These are phyloP conservation scores for Thermothielavioides terrestris DNA, from an alignment of 495 filamentous ascomycete genomes.

Conservation along the genomic window DNA sequence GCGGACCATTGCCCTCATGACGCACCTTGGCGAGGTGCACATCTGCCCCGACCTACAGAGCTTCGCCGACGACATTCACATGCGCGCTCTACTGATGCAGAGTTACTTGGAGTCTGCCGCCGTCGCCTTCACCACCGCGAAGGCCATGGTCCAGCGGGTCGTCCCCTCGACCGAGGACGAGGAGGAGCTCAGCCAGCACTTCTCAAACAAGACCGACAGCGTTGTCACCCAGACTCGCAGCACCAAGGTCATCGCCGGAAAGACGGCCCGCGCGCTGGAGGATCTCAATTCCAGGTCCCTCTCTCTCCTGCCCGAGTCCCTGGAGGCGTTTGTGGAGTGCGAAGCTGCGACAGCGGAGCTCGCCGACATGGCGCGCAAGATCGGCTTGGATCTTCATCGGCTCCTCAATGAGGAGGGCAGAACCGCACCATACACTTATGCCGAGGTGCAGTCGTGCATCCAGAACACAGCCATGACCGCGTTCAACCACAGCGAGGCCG, in stretches of 20 bases:
- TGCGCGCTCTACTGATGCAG: constrained; percentile 64
- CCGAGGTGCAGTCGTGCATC: constrained; percentile 56
- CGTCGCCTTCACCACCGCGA: constrained; percentile 53
- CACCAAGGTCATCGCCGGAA: constrained; percentile 74
- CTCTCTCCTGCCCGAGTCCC: constrained; percentile 54
- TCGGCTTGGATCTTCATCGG: constrained; percentile 56
- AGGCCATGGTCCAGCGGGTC: constrained; percentile 55
- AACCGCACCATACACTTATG: constrained; percentile 54
- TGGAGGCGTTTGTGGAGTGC: constrained; percentile 43
- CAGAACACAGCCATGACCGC: constrained; percentile 44
- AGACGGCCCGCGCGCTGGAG: constrained; percentile 66
- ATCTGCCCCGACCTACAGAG: constrained; percentile 62
- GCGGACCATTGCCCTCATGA: constrained; percentile 73
- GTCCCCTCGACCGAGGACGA: constrained; percentile 46
- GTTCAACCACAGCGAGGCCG: constrained; percentile 46
- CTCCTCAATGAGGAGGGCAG: constrained; percentile 67
- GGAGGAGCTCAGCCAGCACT: constrained; percentile 56
- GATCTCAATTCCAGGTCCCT: constrained; percentile 72
- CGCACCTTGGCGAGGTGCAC: constrained; percentile 73
- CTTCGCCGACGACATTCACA: constrained; percentile 71
- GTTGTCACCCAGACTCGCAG: constrained; percentile 69
- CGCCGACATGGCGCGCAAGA: constrained; percentile 54
- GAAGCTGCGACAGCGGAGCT: constrained; percentile 57
- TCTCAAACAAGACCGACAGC: constrained; percentile 60
- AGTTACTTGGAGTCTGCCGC: constrained; percentile 74